phyloP scores from a whole-genome alignment of 164 flowering plant genomes.

The Dillenia turbinata region DNA sequence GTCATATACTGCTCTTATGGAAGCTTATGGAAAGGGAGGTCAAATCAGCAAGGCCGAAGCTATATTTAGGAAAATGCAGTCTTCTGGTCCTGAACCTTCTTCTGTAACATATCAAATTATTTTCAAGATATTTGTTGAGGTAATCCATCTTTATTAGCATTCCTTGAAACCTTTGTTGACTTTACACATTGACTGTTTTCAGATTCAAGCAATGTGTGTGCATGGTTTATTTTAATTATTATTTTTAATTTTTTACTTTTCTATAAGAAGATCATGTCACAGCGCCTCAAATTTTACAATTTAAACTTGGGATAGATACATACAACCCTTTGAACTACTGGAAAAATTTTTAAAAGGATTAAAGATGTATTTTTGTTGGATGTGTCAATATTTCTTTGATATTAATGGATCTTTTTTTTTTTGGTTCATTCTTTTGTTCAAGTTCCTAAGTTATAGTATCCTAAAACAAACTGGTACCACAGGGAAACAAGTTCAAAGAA shows the following conservation, averaged over 20 bases:
- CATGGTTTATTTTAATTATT: background rate
- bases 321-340: too few relatives aligned
- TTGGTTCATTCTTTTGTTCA: background rate
- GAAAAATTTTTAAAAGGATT: too few relatives aligned
- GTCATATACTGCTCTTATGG: constrained; percentile 92
- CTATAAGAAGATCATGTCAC: background rate
- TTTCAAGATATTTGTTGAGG: constrained; percentile 83
- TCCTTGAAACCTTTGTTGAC: too few relatives aligned
- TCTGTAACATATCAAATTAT: constrained; percentile 91
- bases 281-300: too few relatives aligned
- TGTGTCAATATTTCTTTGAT: background rate
- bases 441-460: background rate
- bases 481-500: constrained; percentile 82
- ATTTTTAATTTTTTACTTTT: background rate
- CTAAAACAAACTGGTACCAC: constrained; percentile 8
- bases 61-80: constrained; percentile 84
- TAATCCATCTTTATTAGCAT: constrained; percentile 17
- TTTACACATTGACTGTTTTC: too few relatives aligned
- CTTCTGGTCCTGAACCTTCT: constrained; percentile 94
- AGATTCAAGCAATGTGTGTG: too few relatives aligned
- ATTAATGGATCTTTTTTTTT: background rate
- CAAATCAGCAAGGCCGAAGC: constrained; percentile 80
- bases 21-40: constrained; percentile 92
- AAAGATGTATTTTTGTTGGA: too few relatives aligned
- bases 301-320: too few relatives aligned